Percentiles rank a stretch among this genome's conserved stretches.
These are phyloP conservation scores for Ampelomyces quisqualis DNA, from an alignment of 2,329 filamentous ascomycete species.

Conservation along the genomic window DNA sequence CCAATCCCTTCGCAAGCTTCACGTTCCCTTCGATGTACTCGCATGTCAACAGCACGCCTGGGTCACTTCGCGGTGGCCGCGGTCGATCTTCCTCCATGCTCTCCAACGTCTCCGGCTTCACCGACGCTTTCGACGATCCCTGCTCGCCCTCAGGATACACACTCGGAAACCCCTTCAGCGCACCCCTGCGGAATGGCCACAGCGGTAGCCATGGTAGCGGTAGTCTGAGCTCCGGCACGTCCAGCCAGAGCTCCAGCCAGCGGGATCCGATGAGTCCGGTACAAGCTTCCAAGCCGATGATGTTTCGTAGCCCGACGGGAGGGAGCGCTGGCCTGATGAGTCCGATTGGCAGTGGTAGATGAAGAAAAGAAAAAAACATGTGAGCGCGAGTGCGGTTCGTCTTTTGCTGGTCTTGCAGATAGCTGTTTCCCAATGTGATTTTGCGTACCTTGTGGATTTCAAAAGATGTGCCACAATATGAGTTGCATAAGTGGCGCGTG, in stretches of 20 bases:
- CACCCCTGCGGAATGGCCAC: conserved; percentile 38
- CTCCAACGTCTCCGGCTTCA: conserved; percentile 54
- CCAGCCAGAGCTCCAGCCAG: conserved; percentile 42
- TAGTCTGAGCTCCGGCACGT: conserved; percentile 47
- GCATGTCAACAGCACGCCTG: conserved; percentile 37
- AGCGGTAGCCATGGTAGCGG: conserved; percentile 54
- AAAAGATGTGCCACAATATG: not conserved
- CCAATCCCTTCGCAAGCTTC: conserved; percentile 40
- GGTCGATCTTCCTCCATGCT: conserved; percentile 56
- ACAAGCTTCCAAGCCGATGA: conserved; percentile 36
- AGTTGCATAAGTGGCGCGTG: not conserved
- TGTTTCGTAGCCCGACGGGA: conserved; percentile 35
- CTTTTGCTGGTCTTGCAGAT: conserved; percentile 20
- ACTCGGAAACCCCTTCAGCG: conserved; percentile 42
- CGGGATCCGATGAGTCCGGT: conserved; percentile 44
- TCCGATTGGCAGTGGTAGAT: conserved; percentile 34
- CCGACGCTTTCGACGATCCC: conserved; percentile 47
- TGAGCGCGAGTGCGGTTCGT: conserved; percentile 29
- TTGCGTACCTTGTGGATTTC: conserved; percentile 1
- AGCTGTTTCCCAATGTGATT: conserved; percentile 1
- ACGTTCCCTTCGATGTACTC: conserved; percentile 39
- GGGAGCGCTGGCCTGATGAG: conserved; percentile 36
- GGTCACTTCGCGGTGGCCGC: conserved; percentile 42
- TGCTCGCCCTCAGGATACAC: conserved; percentile 27
- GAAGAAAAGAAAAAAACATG: conserved; percentile 6